These are phyloP conservation scores for Microbotryum silenes-acaulis DNA, from an alignment of 1,284 basidiomycete genomes.

Conservation along the genomic window DNA sequence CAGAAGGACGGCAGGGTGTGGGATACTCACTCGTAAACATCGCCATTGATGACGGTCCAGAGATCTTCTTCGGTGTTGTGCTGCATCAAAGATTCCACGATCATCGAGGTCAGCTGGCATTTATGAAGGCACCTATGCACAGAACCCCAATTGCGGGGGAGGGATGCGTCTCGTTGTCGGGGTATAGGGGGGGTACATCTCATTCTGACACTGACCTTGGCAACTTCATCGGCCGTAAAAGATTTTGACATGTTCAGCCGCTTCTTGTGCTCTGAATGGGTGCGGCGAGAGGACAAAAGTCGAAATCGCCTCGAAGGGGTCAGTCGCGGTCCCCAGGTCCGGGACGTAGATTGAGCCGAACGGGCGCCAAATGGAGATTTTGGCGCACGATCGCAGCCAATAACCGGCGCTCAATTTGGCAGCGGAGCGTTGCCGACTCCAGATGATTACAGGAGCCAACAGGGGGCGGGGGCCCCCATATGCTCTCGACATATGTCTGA, in stretches of 20 bases:
- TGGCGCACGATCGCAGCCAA: not conserved
- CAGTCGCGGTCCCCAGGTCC: not conserved
- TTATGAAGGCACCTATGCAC: too few species aligned
- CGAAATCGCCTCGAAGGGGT: not conserved
- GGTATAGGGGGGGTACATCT: too few species aligned
- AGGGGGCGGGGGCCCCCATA: too few species aligned
- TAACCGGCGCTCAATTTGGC: not conserved
- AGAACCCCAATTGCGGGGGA: too few species aligned
- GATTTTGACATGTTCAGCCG: not conserved
- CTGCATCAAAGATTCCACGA: too few species aligned
- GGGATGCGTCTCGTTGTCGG: too few species aligned
- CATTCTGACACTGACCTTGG: too few species aligned
- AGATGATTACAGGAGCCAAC: too few species aligned
- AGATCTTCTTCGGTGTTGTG: constrained; percentile 4
- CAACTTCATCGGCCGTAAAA: constrained; percentile 1
- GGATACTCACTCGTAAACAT: not conserved
- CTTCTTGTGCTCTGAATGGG: not conserved
- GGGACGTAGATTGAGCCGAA: not conserved
- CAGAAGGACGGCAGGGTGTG: not conserved
- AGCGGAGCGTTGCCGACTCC: not conserved
- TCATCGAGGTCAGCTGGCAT: too few species aligned
- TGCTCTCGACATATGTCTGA: too few species aligned
- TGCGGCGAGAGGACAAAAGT: not conserved
- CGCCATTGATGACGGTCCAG: constrained; percentile 4
- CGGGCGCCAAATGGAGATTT: not conserved